A percentile compares a stretch with the other conserved stretches of the same genome.
These are phyloP conservation scores for Globisporangium spinosum DNA, from an alignment of 352 stramenopile species.

Conservation along the genomic window DNA sequence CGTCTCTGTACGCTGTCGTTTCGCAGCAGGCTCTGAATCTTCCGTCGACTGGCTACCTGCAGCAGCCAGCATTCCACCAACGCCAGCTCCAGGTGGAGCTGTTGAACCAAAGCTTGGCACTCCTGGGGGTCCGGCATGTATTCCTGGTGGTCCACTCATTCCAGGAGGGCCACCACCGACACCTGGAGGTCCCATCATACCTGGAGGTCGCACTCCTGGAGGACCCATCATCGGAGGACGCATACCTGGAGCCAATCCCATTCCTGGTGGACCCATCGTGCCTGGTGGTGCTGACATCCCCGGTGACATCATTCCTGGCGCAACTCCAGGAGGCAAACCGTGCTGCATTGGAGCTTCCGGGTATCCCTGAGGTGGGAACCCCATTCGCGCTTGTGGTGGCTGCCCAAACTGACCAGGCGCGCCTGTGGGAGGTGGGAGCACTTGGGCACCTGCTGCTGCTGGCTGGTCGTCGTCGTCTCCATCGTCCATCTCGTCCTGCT, in stretches of 20 bases:
- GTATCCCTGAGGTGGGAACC: conserved; percentile 10
- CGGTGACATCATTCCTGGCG: conserved; percentile 24
- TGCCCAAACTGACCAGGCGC: conserved; percentile 9
- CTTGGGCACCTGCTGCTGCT: conserved; percentile 2
- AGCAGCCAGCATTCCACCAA: neutral
- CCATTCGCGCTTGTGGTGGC: conserved; percentile 10
- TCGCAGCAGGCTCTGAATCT: conserved; percentile 48
- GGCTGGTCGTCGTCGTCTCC: conserved; percentile 31
- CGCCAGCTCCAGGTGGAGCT: neutral
- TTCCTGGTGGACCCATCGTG: conserved; percentile 26
- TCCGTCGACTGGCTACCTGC: conserved; percentile 17
- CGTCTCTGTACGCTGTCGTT: conserved; percentile 66
- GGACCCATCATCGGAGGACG: conserved; percentile 25
- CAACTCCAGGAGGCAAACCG: conserved; percentile 10
- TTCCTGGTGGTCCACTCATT: conserved; percentile 9
- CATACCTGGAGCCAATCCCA: conserved; percentile 21
- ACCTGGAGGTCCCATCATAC: conserved; percentile 33
- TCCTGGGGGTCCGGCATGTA: conserved; percentile 18
- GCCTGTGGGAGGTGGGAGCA: neutral
- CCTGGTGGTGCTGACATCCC: conserved; percentile 19
- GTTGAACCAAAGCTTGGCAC: conserved; percentile 3
- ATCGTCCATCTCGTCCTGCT: conserved; percentile 42
- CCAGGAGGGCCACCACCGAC: conserved; percentile 16
- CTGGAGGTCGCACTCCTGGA: conserved; percentile 28
- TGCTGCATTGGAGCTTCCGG: conserved; percentile 10